Conservation (phyloP, 2,329 filamentous ascomycete genomes). For the Fusarium temperatum region DNA sequence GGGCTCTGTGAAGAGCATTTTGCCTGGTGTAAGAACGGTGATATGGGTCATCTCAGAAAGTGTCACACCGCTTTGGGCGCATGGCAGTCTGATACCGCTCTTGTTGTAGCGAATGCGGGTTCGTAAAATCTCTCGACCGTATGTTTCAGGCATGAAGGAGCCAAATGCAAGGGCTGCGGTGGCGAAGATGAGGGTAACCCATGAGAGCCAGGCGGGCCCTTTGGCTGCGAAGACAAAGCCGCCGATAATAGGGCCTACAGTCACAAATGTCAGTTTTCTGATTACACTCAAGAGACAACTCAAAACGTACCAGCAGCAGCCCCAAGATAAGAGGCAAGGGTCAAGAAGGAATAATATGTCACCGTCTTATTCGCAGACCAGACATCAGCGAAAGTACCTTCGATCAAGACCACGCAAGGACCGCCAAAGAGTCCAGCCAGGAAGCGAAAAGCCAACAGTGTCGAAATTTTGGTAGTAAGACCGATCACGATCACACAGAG, state of each 20-base stretch:
- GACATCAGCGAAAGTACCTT: background rate
- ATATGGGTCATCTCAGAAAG: background rate
- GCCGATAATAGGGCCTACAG: background rate
- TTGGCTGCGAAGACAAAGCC: background rate
- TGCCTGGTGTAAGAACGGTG: background rate
- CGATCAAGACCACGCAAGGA: background rate
- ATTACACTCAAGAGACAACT: rapidly evolving
- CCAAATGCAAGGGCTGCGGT: background rate
- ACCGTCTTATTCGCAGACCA: background rate
- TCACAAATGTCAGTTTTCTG: background rate
- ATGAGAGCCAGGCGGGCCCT: background rate
- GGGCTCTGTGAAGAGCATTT: background rate
- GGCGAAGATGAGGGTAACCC: background rate
- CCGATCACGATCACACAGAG: background rate
- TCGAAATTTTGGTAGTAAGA: background rate
- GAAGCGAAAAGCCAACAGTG: background rate
- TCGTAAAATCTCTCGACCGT: background rate
- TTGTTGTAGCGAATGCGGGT: slow-evolving; percentile 1
- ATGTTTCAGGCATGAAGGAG: slow-evolving; percentile 3
- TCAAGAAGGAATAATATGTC: slow-evolving; percentile 1
- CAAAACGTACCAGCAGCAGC: background rate
- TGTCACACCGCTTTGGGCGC: background rate
- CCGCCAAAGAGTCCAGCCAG: background rate
- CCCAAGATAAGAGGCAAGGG: background rate
- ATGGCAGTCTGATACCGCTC: background rate